These are phyloP conservation scores for Scortechinia acanthostroma DNA, from an alignment of 2,329 filamentous ascomycete genomes.

Conservation along the genomic window DNA sequence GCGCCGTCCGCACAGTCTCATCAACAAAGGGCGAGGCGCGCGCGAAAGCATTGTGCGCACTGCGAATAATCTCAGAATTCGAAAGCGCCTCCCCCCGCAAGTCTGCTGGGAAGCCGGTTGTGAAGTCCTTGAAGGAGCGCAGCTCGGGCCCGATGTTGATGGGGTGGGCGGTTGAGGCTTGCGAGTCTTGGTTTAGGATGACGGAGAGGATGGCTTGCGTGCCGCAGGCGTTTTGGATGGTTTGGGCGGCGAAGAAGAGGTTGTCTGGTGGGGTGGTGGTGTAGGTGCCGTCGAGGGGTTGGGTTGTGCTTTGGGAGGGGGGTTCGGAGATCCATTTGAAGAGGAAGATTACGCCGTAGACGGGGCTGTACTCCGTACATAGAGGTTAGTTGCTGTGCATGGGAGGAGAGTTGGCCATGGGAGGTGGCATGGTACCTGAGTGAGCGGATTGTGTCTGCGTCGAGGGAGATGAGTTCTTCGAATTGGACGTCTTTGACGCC, in stretches of 20 bases:
- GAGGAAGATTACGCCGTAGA: conserved; percentile 72
- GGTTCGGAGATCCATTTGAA: conserved; percentile 58
- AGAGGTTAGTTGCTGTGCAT: neutral
- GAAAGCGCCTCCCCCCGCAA: conserved; percentile 65
- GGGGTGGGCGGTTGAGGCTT: conserved; percentile 12
- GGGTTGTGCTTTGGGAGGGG: conserved; percentile 28
- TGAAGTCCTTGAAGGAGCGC: conserved; percentile 66
- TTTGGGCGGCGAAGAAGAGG: conserved; percentile 69
- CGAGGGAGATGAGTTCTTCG: conserved; percentile 72
- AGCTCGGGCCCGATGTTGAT: conserved; percentile 57
- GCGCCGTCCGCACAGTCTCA: neutral
- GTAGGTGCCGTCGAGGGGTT: conserved; percentile 56
- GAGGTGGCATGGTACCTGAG: conserved; percentile 12
- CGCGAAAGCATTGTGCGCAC: conserved; percentile 69
- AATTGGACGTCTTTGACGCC: conserved; percentile 93
- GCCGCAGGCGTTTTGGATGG: conserved; percentile 72
- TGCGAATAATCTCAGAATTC: conserved; percentile 53
- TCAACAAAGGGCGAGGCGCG: conserved; percentile 40
- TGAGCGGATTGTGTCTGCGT: conserved; percentile 45
- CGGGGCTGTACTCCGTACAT: conserved; percentile 27
- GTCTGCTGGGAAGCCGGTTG: conserved; percentile 57
- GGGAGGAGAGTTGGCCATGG: neutral
- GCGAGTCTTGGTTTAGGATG: conserved; percentile 52
- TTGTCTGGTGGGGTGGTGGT: conserved; percentile 45
- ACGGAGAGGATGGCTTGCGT: conserved; percentile 69